Conservation (phyloP, 345 rosid species). For the Acer yangbiense region DNA sequence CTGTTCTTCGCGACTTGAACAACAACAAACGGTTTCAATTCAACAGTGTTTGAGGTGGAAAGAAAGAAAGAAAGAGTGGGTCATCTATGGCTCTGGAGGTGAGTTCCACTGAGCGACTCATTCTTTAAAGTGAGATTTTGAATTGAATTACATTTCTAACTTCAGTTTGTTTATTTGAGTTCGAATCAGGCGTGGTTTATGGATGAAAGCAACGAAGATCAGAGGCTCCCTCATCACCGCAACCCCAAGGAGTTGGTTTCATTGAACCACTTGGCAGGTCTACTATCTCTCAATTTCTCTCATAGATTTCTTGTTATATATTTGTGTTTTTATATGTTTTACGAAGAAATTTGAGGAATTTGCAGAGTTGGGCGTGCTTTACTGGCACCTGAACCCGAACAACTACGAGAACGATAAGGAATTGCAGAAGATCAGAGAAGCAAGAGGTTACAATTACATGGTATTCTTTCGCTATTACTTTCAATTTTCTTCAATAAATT, state of each 20-base stretch:
- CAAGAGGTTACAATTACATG: slow-evolving; percentile 88
- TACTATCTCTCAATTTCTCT: not conserved
- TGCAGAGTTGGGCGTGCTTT: slow-evolving; percentile 75
- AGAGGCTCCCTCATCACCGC: slow-evolving; percentile 54
- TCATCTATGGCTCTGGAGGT: slow-evolving; percentile 59
- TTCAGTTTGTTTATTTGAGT: not conserved
- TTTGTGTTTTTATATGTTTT: not conserved
- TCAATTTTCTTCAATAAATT: not conserved
- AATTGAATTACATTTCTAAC: not conserved
- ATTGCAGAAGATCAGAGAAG: slow-evolving; percentile 62
- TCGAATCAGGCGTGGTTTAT: slow-evolving; percentile 64
- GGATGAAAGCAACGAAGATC: slow-evolving; percentile 56
- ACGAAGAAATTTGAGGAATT: not conserved
- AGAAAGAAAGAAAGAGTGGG: not conserved
- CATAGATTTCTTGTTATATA: not conserved
- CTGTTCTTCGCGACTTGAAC: not conserved
- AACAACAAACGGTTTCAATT: not conserved
- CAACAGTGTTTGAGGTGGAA: not conserved
- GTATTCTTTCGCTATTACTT: slow-evolving; percentile 28
- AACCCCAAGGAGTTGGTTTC: slow-evolving; percentile 48
- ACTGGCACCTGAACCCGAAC: slow-evolving; percentile 76
- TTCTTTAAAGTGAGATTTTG: not conserved
- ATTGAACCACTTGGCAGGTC: slow-evolving; percentile 54
- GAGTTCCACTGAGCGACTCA: slow-evolving; percentile 5
- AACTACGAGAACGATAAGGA: slow-evolving; percentile 75